Percentiles rank a stretch among this genome's conserved stretches.
These are phyloP conservation scores for Aureobasidium sp. DNA, from an alignment of 2,329 filamentous ascomycete species.

Conservation along the genomic window DNA sequence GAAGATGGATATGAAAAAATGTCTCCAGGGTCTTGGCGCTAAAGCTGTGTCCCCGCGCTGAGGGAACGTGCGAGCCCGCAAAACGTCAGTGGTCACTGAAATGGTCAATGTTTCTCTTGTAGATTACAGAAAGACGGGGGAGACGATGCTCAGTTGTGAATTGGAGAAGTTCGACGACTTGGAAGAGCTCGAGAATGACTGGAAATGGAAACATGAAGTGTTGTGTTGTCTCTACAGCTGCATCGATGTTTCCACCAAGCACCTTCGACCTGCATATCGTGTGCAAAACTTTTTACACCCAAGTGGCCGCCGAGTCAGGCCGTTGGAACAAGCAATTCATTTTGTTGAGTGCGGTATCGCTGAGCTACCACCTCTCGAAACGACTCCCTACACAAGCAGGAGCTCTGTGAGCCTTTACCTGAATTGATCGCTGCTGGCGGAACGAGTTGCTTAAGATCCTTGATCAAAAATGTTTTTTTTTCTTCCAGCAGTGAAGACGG, in stretches of 20 bases:
- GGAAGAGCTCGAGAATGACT: not conserved
- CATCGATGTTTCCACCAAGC: not conserved
- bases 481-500: not conserved
- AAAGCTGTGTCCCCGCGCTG: not conserved
- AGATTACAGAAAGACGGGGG: not conserved
- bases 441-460: not conserved
- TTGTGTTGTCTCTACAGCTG: not conserved
- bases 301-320: constrained; percentile 4
- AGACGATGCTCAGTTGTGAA: not conserved
- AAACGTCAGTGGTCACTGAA: not conserved
- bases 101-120: constrained; percentile 1
- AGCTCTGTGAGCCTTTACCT: not conserved
- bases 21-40: constrained; percentile 11
- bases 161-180: not conserved
- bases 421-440: not conserved
- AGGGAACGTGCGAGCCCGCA: not conserved
- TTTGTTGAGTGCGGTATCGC: constrained; percentile 11
- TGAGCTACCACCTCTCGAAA: not conserved
- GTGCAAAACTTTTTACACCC: constrained; percentile 8
- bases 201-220: not conserved
- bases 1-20: constrained; percentile 2
- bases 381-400: not conserved
- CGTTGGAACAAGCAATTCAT: not conserved
- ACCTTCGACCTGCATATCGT: not conserved
- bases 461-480: not conserved